These are phyloP conservation scores for Erythrobasidium yunnanense DNA, from an alignment of 768 basidiomycete species.

Conservation along the genomic window DNA sequence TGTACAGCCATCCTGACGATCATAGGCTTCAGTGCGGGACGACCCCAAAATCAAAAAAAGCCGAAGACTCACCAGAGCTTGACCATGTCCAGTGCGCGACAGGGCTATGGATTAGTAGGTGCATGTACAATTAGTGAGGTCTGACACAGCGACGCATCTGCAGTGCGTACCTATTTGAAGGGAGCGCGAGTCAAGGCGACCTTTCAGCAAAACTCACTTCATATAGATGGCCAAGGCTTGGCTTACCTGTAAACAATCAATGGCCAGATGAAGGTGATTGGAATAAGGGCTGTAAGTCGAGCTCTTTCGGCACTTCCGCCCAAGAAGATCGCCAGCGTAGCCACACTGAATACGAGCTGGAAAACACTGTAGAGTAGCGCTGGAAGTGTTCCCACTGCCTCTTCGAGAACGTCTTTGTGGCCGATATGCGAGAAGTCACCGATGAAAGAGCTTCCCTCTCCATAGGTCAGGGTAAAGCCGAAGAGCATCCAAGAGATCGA, in stretches of 20 bases:
- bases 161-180: too few species aligned
- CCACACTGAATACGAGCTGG: slow-evolving; percentile 11
- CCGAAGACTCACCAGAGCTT: too few species aligned
- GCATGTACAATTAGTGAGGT: too few species aligned
- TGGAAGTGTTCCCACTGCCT: slow-evolving; percentile 1
- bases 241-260: slow-evolving; percentile 14
- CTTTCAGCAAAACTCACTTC: too few species aligned
- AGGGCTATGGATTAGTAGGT: too few species aligned
- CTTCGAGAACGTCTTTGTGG: background rate
- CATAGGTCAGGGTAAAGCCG: background rate
- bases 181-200: too few species aligned
- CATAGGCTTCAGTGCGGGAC: too few species aligned
- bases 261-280: slow-evolving; percentile 11
- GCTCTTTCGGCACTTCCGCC: slow-evolving; percentile 23
- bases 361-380: slow-evolving; percentile 9
- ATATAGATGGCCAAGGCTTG: background rate
- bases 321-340: slow-evolving; percentile 15
- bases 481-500: background rate
- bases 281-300: background rate
- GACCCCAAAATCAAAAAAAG: too few species aligned
- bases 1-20: slow-evolving; percentile 6
- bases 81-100: slow-evolving; percentile 27
- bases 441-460: background rate
- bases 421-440: background rate
- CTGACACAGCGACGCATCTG: too few species aligned